phyloP scores from a whole-genome alignment of 768 basidiomycete genomes.

The Aureoboletus auriporus region DNA sequence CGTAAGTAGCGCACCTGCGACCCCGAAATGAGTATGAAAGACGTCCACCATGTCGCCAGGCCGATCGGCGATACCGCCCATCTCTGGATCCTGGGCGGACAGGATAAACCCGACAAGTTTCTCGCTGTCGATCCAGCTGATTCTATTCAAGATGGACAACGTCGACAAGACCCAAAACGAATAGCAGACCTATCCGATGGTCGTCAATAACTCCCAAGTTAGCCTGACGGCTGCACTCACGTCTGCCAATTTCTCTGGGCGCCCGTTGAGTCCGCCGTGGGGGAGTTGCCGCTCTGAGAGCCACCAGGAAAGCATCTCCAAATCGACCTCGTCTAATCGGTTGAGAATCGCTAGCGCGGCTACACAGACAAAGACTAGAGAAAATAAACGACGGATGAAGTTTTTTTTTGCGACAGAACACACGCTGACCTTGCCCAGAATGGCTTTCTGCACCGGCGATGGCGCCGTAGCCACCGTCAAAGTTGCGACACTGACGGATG shows the following conservation, averaged over 20 bases:
- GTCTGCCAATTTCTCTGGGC: slow-evolving; percentile 97
- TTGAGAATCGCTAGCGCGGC: slow-evolving; percentile 87
- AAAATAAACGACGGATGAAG: neutral
- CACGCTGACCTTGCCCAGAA: slow-evolving; percentile 70
- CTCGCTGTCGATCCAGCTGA: slow-evolving; percentile 84
- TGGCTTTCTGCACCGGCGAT: slow-evolving; percentile 88
- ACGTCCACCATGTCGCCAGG: slow-evolving; percentile 94
- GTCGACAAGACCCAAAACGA: slow-evolving; percentile 95
- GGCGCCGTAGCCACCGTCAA: slow-evolving; percentile 93
- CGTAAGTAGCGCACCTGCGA: slow-evolving; percentile 56
- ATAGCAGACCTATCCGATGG: slow-evolving; percentile 66
- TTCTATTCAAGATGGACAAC: slow-evolving; percentile 75
- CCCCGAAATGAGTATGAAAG: slow-evolving; percentile 93
- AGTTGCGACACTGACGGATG: slow-evolving; percentile 78
- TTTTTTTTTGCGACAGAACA: no score
- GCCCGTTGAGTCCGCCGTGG: slow-evolving; percentile 90
- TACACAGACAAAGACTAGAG: slow-evolving; percentile 81
- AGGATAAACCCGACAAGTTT: slow-evolving; percentile 81
- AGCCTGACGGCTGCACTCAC: slow-evolving; percentile 43
- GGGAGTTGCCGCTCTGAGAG: slow-evolving; percentile 89
- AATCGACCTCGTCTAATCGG: slow-evolving; percentile 73
- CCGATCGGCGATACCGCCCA: slow-evolving; percentile 91
- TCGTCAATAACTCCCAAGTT: neutral
- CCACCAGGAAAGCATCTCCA: slow-evolving; percentile 88
- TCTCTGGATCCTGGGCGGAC: slow-evolving; percentile 84